Evolutionary conservation across 345 rosid species (phyloP), one percentile per base, ranked within the genome.

Genomic region (Cardiospermum halicacabum): DNA sequence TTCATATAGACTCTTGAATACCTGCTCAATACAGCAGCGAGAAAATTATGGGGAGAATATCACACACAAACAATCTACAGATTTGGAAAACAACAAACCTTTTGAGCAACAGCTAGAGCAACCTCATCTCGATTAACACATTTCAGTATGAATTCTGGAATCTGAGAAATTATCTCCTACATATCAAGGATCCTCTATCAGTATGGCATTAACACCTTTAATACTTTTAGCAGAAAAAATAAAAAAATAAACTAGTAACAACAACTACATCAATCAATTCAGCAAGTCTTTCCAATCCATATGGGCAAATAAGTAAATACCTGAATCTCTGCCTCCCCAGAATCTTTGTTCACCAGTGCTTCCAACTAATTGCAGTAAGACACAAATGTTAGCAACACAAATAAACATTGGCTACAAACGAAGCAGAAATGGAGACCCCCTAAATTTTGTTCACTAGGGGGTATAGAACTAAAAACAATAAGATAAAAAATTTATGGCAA

Each of bases 101-200:
- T 94, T 73, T 91, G 99, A 58, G 99, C 96, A 24, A 94, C 96
- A 66, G 99, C 96, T 55, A 85, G 72, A 53, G 99, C 97, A 53
- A 96, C 99, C 78, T 91, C 97, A 75, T 94, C 99, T 72, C 95
- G 84, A 71, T 92, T 91, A 26, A 85, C 74, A 75, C 99, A 91
- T 73, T 97, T 81, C 24, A 91, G 89, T 74, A 94, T 89, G 65
- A 94, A 89, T 69, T 94, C 97, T 74, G 97, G 96, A 76, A 94
- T 92, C 76, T 89, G 96, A 48, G 95, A 72, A 75, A 89, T 74
- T 39, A 91, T 65, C 24, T 85, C 96, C 99, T 94, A 80, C 24
- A 76, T 16, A 45, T 45, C 16, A 4, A 45, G 1, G 50, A 43
- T 2, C 34, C 19, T 18, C 15, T 9, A 28, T 28, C 34, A 54